phyloP scores from a whole-genome alignment of 2,329 filamentous ascomycete species.

The Lomentospora prolificans region DNA sequence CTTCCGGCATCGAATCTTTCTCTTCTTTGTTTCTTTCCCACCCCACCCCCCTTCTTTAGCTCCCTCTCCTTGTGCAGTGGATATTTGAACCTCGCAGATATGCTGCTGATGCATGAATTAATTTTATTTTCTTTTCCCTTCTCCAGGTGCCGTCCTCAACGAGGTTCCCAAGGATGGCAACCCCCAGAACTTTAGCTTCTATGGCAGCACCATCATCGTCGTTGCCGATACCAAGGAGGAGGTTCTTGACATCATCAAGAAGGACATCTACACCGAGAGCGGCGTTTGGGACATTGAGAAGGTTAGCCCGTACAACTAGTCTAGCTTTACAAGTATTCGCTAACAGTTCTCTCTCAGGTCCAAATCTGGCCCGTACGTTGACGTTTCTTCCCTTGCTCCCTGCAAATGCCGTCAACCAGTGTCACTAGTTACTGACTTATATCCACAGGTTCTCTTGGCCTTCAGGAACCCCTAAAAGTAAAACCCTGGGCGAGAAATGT shows the following conservation, averaged over 20 bases:
- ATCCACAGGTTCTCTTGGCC: background rate
- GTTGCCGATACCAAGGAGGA: conserved; percentile 60
- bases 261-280: conserved; percentile 60
- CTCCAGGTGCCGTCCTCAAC: conserved; percentile 55
- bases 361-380: conserved; percentile 38
- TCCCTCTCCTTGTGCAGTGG: no score
- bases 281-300: conserved; percentile 78
- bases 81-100: no score
- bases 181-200: conserved; percentile 53
- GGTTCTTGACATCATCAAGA: conserved; percentile 53
- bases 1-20: background rate
- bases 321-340: no score
- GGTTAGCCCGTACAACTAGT: conserved; percentile 28
- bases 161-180: conserved; percentile 54
- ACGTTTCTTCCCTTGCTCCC: background rate
- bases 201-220: conserved; percentile 62
- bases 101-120: background rate
- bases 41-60: no score
- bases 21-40: background rate
- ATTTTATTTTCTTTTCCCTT: background rate
- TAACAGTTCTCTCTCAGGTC: conserved; percentile 20
- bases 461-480: conserved; percentile 11
- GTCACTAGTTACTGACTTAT: background rate
- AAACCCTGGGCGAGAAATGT: background rate
- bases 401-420: background rate